Conservation (phyloP, 1,284 basidiomycete genomes). For the Cystobasidium pallidum region DNA sequence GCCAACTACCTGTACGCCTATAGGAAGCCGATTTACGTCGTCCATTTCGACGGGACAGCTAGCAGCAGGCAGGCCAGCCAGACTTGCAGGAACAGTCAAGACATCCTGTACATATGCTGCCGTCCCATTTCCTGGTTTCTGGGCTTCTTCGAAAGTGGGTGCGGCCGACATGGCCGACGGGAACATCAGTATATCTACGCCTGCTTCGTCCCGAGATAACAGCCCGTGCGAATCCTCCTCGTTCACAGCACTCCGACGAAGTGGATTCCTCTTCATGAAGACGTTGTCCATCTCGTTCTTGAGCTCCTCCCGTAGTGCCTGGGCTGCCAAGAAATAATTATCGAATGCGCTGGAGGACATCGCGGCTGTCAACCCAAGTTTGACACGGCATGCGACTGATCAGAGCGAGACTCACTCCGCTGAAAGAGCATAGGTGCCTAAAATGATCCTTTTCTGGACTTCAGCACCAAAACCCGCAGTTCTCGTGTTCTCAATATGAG, state of each 20-base stretch:
- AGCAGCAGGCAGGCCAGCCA: constrained; percentile 84
- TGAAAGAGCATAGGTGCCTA: constrained; percentile 88
- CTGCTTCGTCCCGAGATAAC: constrained; percentile 48
- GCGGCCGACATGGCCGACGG: constrained; percentile 81
- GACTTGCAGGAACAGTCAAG: constrained; percentile 84
- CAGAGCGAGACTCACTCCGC: constrained; percentile 73
- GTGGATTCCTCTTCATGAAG: constrained; percentile 65
- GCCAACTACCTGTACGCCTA: constrained; percentile 80
- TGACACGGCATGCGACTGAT: no score
- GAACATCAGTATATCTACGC: constrained; percentile 79
- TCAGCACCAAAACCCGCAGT: constrained; percentile 76
- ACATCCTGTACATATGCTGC: constrained; percentile 81
- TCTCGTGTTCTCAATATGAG: constrained; percentile 17
- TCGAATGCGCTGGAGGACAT: constrained; percentile 74
- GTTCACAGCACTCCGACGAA: constrained; percentile 18
- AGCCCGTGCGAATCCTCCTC: background rate
- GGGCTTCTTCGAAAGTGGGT: constrained; percentile 61
- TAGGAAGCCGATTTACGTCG: constrained; percentile 71
- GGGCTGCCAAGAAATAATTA: constrained; percentile 93
- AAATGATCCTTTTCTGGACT: constrained; percentile 82
- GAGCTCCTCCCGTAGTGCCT: constrained; percentile 72
- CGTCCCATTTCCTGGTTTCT: no score
- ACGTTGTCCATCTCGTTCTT: constrained; percentile 73
- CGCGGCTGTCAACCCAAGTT: background rate
- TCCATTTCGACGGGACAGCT: constrained; percentile 66